Conservation (phyloP, 257 asterid genomes). For the Solanum sparsipilum region DNA sequence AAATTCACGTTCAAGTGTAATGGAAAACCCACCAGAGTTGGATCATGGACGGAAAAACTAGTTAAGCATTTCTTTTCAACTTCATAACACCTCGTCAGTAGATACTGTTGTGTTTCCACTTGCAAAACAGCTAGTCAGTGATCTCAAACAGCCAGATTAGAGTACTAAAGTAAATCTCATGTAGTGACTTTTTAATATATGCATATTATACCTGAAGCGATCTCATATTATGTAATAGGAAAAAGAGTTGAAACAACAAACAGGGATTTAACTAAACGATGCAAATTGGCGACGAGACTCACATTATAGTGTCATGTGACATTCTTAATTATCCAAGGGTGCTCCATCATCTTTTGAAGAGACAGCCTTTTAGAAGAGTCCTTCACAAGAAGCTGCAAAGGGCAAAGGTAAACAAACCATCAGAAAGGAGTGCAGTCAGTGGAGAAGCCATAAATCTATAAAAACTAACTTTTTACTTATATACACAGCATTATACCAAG, state of each 20-base stretch:
- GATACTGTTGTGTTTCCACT: too few species aligned
- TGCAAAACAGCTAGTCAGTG: too few species aligned
- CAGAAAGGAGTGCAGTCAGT: background rate
- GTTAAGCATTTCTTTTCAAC: too few species aligned
- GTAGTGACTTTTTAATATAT: too few species aligned
- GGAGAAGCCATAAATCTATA: background rate
- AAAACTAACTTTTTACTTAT: background rate
- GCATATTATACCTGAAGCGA: background rate
- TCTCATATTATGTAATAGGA: background rate
- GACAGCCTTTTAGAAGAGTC: constrained; percentile 78
- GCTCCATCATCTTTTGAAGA: constrained; percentile 64
- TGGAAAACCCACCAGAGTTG: constrained; percentile 47
- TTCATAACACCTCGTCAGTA: too few species aligned
- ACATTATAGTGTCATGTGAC: background rate
- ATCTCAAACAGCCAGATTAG: too few species aligned
- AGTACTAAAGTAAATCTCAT: too few species aligned
- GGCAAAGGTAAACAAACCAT: background rate
- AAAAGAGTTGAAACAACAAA: background rate
- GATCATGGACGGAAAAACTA: too few species aligned
- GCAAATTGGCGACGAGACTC: background rate
- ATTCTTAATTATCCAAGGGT: constrained; percentile 76
- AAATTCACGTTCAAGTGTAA: constrained; percentile 43
- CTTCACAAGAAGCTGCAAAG: constrained; percentile 79
- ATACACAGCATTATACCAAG: background rate
- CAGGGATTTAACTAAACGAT: background rate